Conservation (phyloP, 345 rosid genomes). For the Aquilaria sinensis region DNA sequence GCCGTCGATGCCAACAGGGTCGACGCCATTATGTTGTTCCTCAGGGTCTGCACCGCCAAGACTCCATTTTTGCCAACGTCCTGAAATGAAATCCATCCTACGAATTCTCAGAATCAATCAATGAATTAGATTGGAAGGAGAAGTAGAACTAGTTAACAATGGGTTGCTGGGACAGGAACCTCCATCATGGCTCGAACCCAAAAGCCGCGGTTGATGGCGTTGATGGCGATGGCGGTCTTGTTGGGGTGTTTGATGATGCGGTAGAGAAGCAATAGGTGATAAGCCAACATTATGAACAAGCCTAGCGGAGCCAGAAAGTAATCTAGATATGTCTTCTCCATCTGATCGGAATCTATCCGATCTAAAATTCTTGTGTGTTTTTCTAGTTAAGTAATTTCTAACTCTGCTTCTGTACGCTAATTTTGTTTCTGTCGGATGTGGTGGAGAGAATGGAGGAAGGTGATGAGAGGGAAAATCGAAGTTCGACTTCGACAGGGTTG, state of each 20-base stretch:
- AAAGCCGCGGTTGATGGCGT: conserved; percentile 74
- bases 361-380: too few species aligned
- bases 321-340: conserved; percentile 54
- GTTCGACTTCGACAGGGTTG: neutral
- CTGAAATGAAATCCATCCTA: conserved; percentile 15
- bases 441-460: neutral
- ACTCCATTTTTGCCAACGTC: conserved; percentile 70
- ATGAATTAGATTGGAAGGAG: neutral
- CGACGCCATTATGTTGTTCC: conserved; percentile 96
- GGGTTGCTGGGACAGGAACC: conserved; percentile 21
- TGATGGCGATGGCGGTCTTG: conserved; percentile 66
- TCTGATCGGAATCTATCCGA: neutral
- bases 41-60: conserved; percentile 81
- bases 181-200: conserved; percentile 97
- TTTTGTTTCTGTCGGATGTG: neutral
- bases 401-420: too few species aligned
- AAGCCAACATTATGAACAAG: conserved; percentile 37
- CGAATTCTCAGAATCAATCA: too few species aligned
- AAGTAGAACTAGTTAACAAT: neutral
- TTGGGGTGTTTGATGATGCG: conserved; percentile 53
- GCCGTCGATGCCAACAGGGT: conserved; percentile 84
- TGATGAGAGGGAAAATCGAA: conserved; percentile 17
- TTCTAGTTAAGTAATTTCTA: too few species aligned
- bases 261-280: conserved; percentile 72
- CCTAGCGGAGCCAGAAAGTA: conserved; percentile 60